Base-by-base conservation (phyloP, 2,329 filamentous ascomycete genomes). In the Pyrenophora seminiperda region DNA sequence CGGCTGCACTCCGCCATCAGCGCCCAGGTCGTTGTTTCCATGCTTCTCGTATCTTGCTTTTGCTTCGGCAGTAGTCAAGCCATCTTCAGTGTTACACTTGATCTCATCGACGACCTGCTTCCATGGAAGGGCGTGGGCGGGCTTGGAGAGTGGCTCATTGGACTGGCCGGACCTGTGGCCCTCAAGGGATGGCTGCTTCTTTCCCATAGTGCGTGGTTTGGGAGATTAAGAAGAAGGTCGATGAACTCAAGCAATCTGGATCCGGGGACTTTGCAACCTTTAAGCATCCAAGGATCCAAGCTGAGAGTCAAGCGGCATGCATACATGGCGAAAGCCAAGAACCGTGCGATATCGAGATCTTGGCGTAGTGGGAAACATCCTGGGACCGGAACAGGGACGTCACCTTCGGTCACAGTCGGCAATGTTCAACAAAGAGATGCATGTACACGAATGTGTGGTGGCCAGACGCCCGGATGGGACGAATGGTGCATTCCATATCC, bases 1-100 rank as follows among this genome's bases (percentile, higher is more conserved):
- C 78, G 89, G 87, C 81, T 68, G 82, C 41, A 92, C 85, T 33
- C 83, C 83, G 34, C 82, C 85, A 40, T 82, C 86, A 11, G 90
- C 82, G 36, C 91, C 84, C 27, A 92, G 78, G 68, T 90, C 86
- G 75, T 91, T 91, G 29, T 73, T 79, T 44, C 87, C 86, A 65
- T 87, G 84, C 53, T 70, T 64, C n/a, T 65, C 58, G 19, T 62
- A 61, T 14, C 67, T 62, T 11, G 58, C 41, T 49, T 66, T 65
- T 29, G 89, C 87, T 65, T 88, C 82, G 7, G 75, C 68, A 13
- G 81, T 78, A 7, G 79, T 83, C 34, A 92, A 76, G 31, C 89
- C 89, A 67, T 81, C 85, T 53, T 90, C 87, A 45, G 85, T 67
- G 65, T 88, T 79, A 43, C 86, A 87, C 29, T 79, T 76, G 44